Evolutionary conservation across 1,139 yeast species (phyloP), one percentile per base, ranked within the genome.

Genomic region (Blastobotrys buckinghamii): DNA sequence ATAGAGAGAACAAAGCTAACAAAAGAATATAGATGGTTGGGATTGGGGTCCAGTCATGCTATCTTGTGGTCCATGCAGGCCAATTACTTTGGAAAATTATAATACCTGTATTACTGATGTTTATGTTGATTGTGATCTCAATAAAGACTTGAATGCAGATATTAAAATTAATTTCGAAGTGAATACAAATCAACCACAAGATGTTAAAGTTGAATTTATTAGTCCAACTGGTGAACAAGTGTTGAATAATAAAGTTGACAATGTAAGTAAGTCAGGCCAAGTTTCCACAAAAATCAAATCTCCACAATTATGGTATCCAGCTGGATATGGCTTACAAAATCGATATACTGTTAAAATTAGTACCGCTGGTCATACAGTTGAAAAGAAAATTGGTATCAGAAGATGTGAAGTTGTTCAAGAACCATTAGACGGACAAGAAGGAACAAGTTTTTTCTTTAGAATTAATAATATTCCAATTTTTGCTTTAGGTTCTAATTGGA

Each of bases 21-120:
- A 26, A 7, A 26, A n/a, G n/a, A n/a, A n/a, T n/a, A 26, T 26
- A 26, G 29, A 67, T 57, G 81, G 81, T 2, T 77, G 81, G 81
- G 81, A 77, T 59, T 77, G 81, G 81, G 80, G 80, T 37, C 81
- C 79, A 7, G 59, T 66, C 1, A 57, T 75, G 44, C 63, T 74
- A 57, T 69, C 76, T 15, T 72, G 76, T 58, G 80, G 80, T 6
- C 76, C 77, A 10, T 74, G 65, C 55, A 65, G 65, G 50, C 77
- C 76, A 0, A 66, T 75, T 1, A 61, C 58, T 30, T 58, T 74
- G 35, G 56, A 68, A 30, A 55, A 65, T 4, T 68, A 63, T 47
- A 49, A 62, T 8, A 39, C 53, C 8, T 43, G 43, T n/a, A 38
- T 62, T 19, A 51, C 52, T 13, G 60, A 57, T 37, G 59, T 55